phyloP scores from a whole-genome alignment of 2,329 filamentous ascomycete genomes.

The Ophiosphaerella korrae region DNA sequence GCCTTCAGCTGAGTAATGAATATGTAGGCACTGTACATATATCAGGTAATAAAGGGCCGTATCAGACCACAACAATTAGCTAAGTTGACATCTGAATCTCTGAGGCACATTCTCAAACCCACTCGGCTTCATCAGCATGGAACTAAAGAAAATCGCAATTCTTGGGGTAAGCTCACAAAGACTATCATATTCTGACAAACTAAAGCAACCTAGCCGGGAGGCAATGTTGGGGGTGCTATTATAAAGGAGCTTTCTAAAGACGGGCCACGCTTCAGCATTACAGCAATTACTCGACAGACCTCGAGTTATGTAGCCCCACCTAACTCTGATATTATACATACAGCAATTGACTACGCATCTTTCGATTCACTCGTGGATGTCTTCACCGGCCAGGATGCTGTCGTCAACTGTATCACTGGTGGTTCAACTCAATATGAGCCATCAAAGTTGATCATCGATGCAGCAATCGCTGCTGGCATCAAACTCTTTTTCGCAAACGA shows the following conservation, averaged over 20 bases:
- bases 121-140: constrained; percentile 21
- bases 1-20: too few species aligned
- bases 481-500: constrained; percentile 44
- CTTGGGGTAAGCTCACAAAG: constrained; percentile 32
- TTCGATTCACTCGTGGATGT: constrained; percentile 40
- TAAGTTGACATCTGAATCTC: neutral
- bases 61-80: neutral
- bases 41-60: too few species aligned
- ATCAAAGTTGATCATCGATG: constrained; percentile 51
- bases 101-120: neutral
- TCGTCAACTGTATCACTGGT: constrained; percentile 56
- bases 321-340: constrained; percentile 22
- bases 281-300: constrained; percentile 34
- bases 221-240: constrained; percentile 40
- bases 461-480: constrained; percentile 39
- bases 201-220: constrained; percentile 30
- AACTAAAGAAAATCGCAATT: constrained; percentile 44
- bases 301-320: constrained; percentile 24
- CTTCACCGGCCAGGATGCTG: constrained; percentile 61
- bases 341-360: constrained; percentile 32
- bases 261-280: constrained; percentile 27
- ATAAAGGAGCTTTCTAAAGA: constrained; percentile 34
- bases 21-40: too few species aligned
- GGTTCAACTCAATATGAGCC: constrained; percentile 49
- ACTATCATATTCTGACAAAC: neutral